Evolutionary conservation across 164 flowering plant genomes (phyloP).

Genomic region (Brasenia schreberi): DNA sequence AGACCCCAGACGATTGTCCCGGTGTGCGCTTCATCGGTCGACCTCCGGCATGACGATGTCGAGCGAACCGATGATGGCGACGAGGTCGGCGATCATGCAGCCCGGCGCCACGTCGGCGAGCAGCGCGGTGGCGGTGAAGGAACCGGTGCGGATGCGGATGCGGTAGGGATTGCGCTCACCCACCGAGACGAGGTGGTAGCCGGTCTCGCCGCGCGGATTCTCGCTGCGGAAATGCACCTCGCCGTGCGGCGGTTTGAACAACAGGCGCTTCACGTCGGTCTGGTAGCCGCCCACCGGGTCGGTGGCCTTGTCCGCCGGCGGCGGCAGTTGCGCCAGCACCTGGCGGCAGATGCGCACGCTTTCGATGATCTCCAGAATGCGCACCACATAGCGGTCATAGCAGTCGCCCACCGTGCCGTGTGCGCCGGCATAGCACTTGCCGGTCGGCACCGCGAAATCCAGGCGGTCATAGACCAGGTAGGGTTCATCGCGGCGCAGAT

Average conservation of each 20-base stretch:
- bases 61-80: slow-evolving; percentile 7
- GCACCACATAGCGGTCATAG: neutral
- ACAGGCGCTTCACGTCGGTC: neutral
- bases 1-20: too few species aligned
- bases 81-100: slow-evolving; percentile 2
- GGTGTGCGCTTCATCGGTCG: too few species aligned
- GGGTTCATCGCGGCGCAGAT: neutral
- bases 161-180: too few species aligned
- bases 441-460: neutral
- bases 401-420: neutral
- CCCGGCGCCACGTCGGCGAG: neutral
- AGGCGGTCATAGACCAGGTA: neutral
- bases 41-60: slow-evolving; percentile 8
- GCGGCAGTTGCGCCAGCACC: neutral
- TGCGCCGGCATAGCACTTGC: too few species aligned
- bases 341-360: neutral
- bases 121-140: neutral
- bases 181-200: too few species aligned
- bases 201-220: too few species aligned
- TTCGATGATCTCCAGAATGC: neutral
- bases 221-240: neutral
- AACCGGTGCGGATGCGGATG: too few species aligned
- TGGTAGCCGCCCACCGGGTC: neutral
- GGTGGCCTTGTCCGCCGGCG: neutral
- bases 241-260: neutral